Conservation (phyloP, 495 filamentous ascomycete genomes). For the Geoglossum glabrum region DNA sequence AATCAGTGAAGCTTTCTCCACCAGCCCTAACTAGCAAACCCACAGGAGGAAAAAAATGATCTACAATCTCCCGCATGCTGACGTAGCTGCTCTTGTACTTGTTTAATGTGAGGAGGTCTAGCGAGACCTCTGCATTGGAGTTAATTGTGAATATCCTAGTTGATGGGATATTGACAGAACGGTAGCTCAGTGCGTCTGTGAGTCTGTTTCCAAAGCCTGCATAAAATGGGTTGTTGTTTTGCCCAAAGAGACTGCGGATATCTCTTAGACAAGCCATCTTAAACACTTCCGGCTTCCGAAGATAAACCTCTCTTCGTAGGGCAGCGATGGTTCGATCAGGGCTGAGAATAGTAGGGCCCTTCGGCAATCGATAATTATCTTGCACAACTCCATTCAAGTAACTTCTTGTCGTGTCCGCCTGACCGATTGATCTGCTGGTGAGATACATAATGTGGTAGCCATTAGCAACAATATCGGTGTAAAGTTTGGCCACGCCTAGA, state of each 20-base stretch:
- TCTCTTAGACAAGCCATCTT: constrained; percentile 97
- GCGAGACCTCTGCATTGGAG: constrained; percentile 85
- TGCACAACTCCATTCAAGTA: constrained; percentile 84
- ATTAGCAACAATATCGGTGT: constrained; percentile 85
- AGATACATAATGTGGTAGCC: constrained; percentile 98
- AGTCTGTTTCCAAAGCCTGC: constrained; percentile 94
- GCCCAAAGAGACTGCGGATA: constrained; percentile 73
- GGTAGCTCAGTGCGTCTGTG: constrained; percentile 90
- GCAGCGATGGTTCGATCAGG: constrained; percentile 95
- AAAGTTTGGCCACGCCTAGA: constrained; percentile 86
- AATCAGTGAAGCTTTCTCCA: constrained; percentile 75
- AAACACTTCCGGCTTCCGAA: constrained; percentile 94
- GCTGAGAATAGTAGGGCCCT: constrained; percentile 82
- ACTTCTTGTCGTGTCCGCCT: constrained; percentile 74
- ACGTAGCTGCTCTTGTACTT: constrained; percentile 95
- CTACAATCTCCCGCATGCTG: constrained; percentile 84
- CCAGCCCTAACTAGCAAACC: constrained; percentile 54
- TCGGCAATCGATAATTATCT: constrained; percentile 67
- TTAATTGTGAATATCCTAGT: constrained; percentile 98
- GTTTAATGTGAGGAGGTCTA: constrained; percentile 78
- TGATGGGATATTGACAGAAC: constrained; percentile 83
- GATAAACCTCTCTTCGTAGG: constrained; percentile 77
- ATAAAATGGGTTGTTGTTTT: constrained; percentile 68
- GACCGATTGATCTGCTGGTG: constrained; percentile 81
- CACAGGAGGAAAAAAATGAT: constrained; percentile 88